Conservation (phyloP, 371 early-diverging fungal genomes). For the Haplosporangium sp. region DNA sequence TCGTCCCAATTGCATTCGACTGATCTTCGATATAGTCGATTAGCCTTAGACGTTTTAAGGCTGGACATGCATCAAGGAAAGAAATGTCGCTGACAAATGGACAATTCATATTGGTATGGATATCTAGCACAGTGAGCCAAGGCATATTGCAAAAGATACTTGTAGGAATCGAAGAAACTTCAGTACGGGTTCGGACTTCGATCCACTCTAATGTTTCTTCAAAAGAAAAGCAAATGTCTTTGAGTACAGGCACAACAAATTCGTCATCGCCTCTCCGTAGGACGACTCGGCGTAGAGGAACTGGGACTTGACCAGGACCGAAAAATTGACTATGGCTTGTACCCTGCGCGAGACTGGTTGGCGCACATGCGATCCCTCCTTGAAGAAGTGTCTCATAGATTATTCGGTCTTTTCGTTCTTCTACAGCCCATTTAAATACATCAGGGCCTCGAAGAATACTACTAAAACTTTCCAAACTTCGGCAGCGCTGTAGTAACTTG, state of each 20-base stretch:
- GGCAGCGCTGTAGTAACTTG: conserved; percentile 23
- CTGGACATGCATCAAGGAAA: conserved; percentile 21
- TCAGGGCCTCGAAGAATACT: not conserved
- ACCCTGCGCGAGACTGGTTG: conserved; percentile 15
- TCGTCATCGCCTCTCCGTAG: not conserved
- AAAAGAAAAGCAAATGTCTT: conserved; percentile 30
- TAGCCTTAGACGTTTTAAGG: conserved; percentile 11
- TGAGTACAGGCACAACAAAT: conserved; percentile 10
- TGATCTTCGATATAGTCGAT: not conserved
- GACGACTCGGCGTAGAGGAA: conserved; percentile 21
- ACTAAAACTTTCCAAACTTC: conserved; percentile 31
- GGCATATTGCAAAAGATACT: conserved; percentile 14
- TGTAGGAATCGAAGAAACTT: not conserved
- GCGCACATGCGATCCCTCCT: conserved; percentile 7
- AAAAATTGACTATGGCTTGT: conserved; percentile 21
- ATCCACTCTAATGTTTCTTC: conserved; percentile 24
- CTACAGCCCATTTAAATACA: conserved; percentile 27
- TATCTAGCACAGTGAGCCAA: conserved; percentile 13
- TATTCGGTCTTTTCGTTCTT: conserved; percentile 27
- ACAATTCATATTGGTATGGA: not conserved
- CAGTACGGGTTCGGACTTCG: not conserved
- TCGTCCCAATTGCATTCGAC: not conserved
- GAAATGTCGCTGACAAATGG: not conserved
- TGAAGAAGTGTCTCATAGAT: conserved; percentile 15
- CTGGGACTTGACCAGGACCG: conserved; percentile 22